Conservation (phyloP, 2,329 filamentous ascomycete species). For the Leptodontidium sp. region DNA sequence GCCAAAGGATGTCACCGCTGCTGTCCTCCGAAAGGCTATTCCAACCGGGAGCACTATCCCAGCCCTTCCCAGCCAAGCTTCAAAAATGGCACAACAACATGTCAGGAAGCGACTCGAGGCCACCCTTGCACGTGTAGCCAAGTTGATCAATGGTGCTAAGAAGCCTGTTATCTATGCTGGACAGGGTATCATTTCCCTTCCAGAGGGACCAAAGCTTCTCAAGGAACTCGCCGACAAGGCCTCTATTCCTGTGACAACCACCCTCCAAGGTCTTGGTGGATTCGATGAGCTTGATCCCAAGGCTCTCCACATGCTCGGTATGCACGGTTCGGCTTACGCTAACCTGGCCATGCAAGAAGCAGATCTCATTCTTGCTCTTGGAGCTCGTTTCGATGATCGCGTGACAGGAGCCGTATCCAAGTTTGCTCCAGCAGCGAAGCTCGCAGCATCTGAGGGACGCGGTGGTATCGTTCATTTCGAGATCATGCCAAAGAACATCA, state of each 20-base stretch:
- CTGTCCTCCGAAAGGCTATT: slow-evolving; percentile 83
- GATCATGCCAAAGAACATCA: slow-evolving; percentile 99
- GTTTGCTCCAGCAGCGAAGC: slow-evolving; percentile 88
- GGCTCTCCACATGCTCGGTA: slow-evolving; percentile 96
- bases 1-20: slow-evolving; percentile 94
- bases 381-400: slow-evolving; percentile 94
- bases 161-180: slow-evolving; percentile 96
- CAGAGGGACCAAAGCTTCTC: slow-evolving; percentile 80
- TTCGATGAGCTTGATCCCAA: slow-evolving; percentile 95
- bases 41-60: slow-evolving; percentile 69
- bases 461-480: slow-evolving; percentile 98
- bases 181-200: slow-evolving; percentile 82
- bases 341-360: slow-evolving; percentile 99
- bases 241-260: slow-evolving; percentile 93
- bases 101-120: slow-evolving; percentile 75
- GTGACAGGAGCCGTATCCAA: slow-evolving; percentile 83
- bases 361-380: slow-evolving; percentile 93
- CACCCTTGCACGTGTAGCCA: slow-evolving; percentile 79
- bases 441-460: slow-evolving; percentile 82
- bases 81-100: slow-evolving; percentile 78
- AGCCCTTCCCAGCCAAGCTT: slow-evolving; percentile 84
- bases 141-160: slow-evolving; percentile 87
- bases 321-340: slow-evolving; percentile 97
- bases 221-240: slow-evolving; percentile 90
- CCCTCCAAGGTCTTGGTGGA: slow-evolving; percentile 89